Base-by-base conservation (phyloP, 495 filamentous ascomycete genomes). In the Apiosordaria backusii region DNA sequence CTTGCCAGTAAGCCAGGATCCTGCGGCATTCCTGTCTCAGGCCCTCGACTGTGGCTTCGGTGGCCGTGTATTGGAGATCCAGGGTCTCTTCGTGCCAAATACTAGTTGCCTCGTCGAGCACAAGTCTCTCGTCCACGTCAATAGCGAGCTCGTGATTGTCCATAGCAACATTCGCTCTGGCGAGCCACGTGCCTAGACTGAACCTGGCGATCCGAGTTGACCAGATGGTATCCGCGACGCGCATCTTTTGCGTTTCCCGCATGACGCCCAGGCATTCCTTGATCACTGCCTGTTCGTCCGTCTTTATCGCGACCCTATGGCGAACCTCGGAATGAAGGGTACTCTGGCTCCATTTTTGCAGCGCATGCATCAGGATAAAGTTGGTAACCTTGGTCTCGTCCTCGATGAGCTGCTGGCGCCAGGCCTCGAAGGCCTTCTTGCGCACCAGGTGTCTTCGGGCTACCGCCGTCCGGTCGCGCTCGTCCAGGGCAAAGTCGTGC, bases 341-440 rank as follows among this genome's bases (percentile, higher is more conserved):
- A 27, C 65, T 65, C 52, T 72, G 67, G 27, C 52, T 62, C 75
- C 75, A 77, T 65, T 55, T 70, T 52, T 77, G 68, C 13, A 77
- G 67, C 3, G 61, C 61, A 24, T 86, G 84, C 52, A 79, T 80
- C 4, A 89, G 68, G 16, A 85, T 79, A 64, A 89, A 89, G 22
- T 86, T 84, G 40, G 86, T 85, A 9, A 89, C 86, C 75, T 93
- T 92, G 50, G 88, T 68, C 65, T 91, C 87, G 70, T 92, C 91
- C 59, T 90, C 84, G 10, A 84, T 82, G 15, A 90, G 92, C 62
- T 93, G 87, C 60, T 88, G 86, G 18, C 85, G 83, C 91, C 91
- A 95, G 4, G 86, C 86, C 66, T 88, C 87, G 72, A 95, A 95
- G 65, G 88, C 90, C 50, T 87, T 88, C 54, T 86, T 84, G 68